A percentile compares a stretch with the other conserved stretches of the same genome.
Conservation (phyloP, 2,329 filamentous ascomycete genomes). For the Raffaelea arxii region DNA sequence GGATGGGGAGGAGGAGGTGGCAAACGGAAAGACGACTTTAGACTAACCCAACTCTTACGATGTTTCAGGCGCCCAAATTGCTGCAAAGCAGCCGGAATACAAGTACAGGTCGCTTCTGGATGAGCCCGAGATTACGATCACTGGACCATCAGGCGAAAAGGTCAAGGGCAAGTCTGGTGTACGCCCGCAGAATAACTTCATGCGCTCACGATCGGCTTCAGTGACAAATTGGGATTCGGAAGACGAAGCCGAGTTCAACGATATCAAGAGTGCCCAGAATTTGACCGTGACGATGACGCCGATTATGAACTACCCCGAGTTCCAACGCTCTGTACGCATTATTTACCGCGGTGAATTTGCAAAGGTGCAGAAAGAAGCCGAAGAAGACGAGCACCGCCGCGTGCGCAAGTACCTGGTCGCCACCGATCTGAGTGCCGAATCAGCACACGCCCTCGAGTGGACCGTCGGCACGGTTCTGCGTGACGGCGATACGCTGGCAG, state of each 20-base stretch:
- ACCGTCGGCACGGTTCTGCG: conserved; percentile 90
- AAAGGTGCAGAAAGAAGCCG: conserved; percentile 62
- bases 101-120: conserved; percentile 55
- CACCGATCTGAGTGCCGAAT: conserved; percentile 88
- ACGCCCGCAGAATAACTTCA: conserved; percentile 76
- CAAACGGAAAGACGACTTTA: not conserved
- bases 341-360: conserved; percentile 82
- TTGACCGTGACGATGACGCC: conserved; percentile 72
- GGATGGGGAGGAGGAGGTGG: no score
- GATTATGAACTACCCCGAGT: conserved; percentile 64
- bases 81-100: conserved; percentile 37
- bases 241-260: conserved; percentile 71
- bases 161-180: conserved; percentile 46
- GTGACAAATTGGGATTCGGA: conserved; percentile 66
- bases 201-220: conserved; percentile 44
- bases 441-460: conserved; percentile 93
- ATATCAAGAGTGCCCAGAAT: conserved; percentile 81
- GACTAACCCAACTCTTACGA: not conserved
- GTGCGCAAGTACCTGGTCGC: conserved; percentile 91
- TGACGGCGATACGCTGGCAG: conserved; percentile 87
- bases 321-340: conserved; percentile 76
- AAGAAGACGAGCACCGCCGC: conserved; percentile 63
- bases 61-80: conserved; percentile 39
- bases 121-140: conserved; percentile 58
- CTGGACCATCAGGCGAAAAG: conserved; percentile 52